A percentile compares a stretch with the other conserved stretches of the same genome.
Evolutionary conservation across 2,329 filamentous ascomycete species (phyloP).

Genomic region (Venturia pyrina): DNA sequence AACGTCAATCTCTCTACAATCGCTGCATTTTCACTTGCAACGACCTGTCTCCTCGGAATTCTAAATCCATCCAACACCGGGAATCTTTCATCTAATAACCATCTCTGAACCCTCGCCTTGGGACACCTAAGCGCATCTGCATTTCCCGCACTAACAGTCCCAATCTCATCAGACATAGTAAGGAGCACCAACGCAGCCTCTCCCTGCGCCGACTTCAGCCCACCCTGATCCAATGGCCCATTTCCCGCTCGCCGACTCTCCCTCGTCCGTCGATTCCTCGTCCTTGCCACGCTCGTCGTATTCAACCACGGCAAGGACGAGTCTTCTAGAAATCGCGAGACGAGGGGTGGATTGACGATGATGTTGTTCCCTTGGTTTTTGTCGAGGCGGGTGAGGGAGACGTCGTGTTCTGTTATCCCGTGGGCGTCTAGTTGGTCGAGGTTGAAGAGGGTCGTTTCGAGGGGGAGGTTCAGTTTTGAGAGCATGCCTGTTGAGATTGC

Average conservation of each 20-base stretch:
- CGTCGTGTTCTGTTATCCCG: conserved; percentile 10
- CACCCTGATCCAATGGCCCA: background rate
- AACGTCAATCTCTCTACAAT: background rate
- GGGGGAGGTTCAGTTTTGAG: background rate
- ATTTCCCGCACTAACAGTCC: background rate
- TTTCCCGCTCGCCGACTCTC: conserved; percentile 1
- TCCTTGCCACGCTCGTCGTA: background rate
- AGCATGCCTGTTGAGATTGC: conserved; percentile 5
- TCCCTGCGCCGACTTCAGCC: background rate
- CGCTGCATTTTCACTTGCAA: background rate
- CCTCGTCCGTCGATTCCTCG: conserved; percentile 2
- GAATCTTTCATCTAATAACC: conserved; percentile 5
- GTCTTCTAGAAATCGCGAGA: background rate
- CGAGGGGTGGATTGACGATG: background rate
- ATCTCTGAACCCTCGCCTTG: background rate
- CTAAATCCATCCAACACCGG: background rate
- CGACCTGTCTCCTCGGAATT: background rate
- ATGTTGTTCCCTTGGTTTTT: conserved; percentile 8
- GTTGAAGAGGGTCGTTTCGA: background rate
- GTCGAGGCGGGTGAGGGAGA: conserved; percentile 7
- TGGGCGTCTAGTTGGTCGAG: conserved; percentile 12
- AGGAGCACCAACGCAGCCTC: background rate
- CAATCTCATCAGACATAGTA: background rate
- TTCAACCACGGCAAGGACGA: background rate
- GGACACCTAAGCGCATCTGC: background rate